Evolutionary conservation across 176 grass and related monocot genomes (phyloP).

Genomic region (Chrysopogon serrulatus): DNA sequence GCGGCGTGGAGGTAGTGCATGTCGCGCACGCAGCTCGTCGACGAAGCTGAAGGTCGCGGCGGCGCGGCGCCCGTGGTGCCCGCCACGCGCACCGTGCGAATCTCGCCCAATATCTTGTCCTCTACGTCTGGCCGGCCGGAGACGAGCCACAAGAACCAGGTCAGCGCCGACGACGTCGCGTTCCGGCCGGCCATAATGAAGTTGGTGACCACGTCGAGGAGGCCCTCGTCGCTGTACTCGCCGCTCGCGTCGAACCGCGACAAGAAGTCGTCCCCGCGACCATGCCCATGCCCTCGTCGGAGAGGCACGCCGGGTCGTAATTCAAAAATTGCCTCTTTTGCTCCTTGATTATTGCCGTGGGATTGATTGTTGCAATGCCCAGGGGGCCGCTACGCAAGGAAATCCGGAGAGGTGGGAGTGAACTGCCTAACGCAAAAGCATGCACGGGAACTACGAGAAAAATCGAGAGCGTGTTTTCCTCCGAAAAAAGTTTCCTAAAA

Average conservation of each 20-base stretch:
- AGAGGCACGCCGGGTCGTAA: background rate
- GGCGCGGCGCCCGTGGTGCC: background rate
- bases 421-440: too few species aligned
- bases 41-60: too few species aligned
- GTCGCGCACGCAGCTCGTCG: slow-evolving; percentile 45
- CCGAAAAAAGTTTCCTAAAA: too few species aligned
- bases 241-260: slow-evolving; percentile 38
- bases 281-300: too few species aligned
- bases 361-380: too few species aligned
- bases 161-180: slow-evolving; percentile 59
- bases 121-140: slow-evolving; percentile 39
- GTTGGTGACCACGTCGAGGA: slow-evolving; percentile 57
- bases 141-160: slow-evolving; percentile 85
- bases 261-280: slow-evolving; percentile 42
- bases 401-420: too few species aligned
- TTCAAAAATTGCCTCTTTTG: too few species aligned
- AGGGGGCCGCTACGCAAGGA: too few species aligned
- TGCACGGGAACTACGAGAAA: too few species aligned
- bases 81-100: slow-evolving; percentile 11
- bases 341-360: too few species aligned
- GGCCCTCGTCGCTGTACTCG: slow-evolving; percentile 42
- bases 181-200: slow-evolving; percentile 66
- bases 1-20: slow-evolving; percentile 69
- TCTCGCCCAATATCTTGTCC: slow-evolving; percentile 41
- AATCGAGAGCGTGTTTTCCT: too few species aligned